Evolutionary conservation across 352 stramenopile genomes (phyloP).

Genomic region (Plasmopara viticola): DNA sequence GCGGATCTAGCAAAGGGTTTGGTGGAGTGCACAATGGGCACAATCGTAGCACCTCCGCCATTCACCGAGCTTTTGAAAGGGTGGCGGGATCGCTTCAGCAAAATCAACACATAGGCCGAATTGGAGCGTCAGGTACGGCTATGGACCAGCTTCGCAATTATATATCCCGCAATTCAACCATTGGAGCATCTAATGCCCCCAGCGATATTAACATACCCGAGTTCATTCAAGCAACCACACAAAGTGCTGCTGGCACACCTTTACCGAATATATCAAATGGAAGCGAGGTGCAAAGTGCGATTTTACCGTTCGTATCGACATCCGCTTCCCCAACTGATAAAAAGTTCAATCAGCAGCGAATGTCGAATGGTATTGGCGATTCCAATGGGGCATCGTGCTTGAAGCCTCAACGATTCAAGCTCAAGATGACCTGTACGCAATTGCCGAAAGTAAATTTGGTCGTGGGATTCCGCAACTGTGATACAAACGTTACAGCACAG

Average conservation of each 20-base stretch:
- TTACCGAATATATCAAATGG: constrained; percentile 13
- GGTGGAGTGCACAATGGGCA: constrained; percentile 10
- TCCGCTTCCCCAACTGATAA: constrained; percentile 4
- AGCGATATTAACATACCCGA: constrained; percentile 13
- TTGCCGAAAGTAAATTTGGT: constrained; percentile 42
- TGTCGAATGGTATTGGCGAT: neutral
- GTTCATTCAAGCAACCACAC: constrained; percentile 1
- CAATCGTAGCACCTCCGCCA: constrained; percentile 18
- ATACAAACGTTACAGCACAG: constrained; percentile 14
- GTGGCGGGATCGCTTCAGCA: constrained; percentile 34
- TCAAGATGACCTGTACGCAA: constrained; percentile 29
- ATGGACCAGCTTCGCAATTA: constrained; percentile 57
- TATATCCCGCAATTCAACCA: constrained; percentile 29
- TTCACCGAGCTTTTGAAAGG: constrained; percentile 40
- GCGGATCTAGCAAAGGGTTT: constrained; percentile 22
- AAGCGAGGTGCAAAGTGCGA: constrained; percentile 18
- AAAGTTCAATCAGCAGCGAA: constrained; percentile 3
- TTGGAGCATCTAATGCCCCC: constrained; percentile 8
- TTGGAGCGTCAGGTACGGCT: constrained; percentile 19
- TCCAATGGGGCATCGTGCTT: constrained; percentile 12
- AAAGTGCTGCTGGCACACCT: constrained; percentile 3
- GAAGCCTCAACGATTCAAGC: constrained; percentile 16
- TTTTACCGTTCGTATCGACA: constrained; percentile 9
- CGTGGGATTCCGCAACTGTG: constrained; percentile 36
- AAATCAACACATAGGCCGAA: constrained; percentile 12